These are phyloP conservation scores for Pilatotrama ljubarskyi DNA, from an alignment of 768 basidiomycete species.

Conservation along the genomic window DNA sequence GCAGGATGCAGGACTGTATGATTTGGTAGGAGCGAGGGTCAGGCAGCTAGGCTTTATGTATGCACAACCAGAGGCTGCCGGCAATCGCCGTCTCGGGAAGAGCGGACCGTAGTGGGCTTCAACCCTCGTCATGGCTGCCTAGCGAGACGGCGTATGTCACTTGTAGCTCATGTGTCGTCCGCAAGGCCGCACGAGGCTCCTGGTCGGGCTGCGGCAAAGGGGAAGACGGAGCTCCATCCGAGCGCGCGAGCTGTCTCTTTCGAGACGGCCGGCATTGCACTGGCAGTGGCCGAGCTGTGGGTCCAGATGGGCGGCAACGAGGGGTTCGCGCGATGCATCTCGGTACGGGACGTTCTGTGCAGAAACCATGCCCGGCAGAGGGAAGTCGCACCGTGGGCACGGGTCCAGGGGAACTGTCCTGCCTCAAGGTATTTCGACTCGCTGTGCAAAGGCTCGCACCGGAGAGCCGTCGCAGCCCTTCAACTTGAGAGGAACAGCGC, in stretches of 20 bases:
- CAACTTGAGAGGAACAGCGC: constrained; percentile 58
- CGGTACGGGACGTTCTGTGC: neutral
- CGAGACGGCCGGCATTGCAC: neutral
- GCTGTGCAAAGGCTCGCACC: constrained; percentile 62
- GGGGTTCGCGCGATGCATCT: neutral
- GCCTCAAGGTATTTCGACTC: neutral
- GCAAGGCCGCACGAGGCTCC: too few relatives aligned
- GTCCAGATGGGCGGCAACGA: neutral
- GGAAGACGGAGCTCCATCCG: neutral
- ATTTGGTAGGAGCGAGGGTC: neutral
- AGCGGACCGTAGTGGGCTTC: neutral
- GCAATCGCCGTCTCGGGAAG: constrained; percentile 1
- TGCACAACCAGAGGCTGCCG: neutral
- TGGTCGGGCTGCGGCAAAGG: too few relatives aligned
- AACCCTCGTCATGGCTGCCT: neutral
- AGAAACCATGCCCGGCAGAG: neutral
- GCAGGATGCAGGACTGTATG: neutral
- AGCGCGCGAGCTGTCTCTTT: neutral
- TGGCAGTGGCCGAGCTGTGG: neutral
- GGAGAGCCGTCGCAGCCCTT: constrained; percentile 65
- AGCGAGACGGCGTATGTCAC: neutral
- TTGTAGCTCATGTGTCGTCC: neutral
- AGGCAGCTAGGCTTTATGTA: neutral
- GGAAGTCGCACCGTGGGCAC: neutral
- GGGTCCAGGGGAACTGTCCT: neutral